Conservation (phyloP, 805 yeast genomes). For the Ascoidea rubescens region DNA sequence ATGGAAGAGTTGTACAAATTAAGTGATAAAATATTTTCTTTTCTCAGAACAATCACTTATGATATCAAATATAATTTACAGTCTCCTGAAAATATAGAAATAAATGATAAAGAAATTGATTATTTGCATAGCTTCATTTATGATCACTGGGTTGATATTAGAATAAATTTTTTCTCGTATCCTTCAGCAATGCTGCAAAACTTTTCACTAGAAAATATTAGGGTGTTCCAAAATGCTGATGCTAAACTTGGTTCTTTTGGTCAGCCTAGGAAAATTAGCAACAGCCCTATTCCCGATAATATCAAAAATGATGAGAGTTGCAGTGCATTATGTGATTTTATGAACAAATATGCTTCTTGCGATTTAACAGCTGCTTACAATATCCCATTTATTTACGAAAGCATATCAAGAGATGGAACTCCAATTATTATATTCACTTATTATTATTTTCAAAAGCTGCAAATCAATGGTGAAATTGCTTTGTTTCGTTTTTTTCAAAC, state of each 20-base stretch:
- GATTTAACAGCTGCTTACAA: conserved; percentile 31
- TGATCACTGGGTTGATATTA: neutral
- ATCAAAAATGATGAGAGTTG: conserved; percentile 36
- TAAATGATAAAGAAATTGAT: neutral
- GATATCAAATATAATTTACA: neutral
- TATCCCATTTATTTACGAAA: conserved; percentile 39
- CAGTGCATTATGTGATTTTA: conserved; percentile 51
- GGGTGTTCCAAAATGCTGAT: conserved; percentile 2
- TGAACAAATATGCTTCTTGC: conserved; percentile 44
- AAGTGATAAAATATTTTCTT: conserved; percentile 23
- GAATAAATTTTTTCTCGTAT: neutral
- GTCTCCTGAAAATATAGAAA: neutral
- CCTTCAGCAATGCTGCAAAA: neutral
- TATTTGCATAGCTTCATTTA: neutral
- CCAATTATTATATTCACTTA: conserved; percentile 49
- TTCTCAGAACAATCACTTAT: conserved; percentile 23
- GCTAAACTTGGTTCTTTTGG: conserved; percentile 34
- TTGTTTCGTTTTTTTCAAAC: conserved; percentile 43
- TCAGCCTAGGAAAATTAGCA: conserved; percentile 41
- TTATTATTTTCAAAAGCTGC: conserved; percentile 19
- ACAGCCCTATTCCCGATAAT: conserved; percentile 40
- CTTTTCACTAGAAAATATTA: neutral
- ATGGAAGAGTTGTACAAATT: conserved; percentile 26
- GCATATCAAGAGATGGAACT: conserved; percentile 55
- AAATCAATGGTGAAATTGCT: conserved; percentile 1